Evolutionary conservation across 768 basidiomycete genomes (phyloP).

Genomic region (Leccinum aurantiacum): DNA sequence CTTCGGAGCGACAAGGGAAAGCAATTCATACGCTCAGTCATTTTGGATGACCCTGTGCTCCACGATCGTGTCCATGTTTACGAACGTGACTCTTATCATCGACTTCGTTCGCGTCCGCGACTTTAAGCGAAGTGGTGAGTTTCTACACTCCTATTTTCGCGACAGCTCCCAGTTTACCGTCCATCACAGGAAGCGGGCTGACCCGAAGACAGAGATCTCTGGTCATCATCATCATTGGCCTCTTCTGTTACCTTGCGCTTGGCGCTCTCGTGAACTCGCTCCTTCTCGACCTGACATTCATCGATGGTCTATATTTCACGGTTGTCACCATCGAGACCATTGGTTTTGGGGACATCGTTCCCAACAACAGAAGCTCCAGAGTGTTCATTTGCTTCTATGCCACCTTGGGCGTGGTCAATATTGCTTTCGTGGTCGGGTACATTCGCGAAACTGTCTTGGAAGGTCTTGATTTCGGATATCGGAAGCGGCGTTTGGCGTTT

Average conservation of each 20-base stretch:
- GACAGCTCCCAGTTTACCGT: background rate
- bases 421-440: conserved; percentile 63
- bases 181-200: conserved; percentile 63
- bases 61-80: conserved; percentile 61
- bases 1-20: conserved; percentile 65
- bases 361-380: conserved; percentile 49
- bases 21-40: conserved; percentile 66
- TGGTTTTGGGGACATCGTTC: conserved; percentile 76
- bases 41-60: conserved; percentile 82
- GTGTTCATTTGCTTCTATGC: conserved; percentile 61
- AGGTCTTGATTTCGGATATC: conserved; percentile 64
- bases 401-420: conserved; percentile 58
- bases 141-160: background rate
- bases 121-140: conserved; percentile 62
- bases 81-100: conserved; percentile 64
- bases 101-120: conserved; percentile 61
- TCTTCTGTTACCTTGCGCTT: conserved; percentile 71
- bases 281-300: conserved; percentile 54
- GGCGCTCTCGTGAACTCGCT: conserved; percentile 63
- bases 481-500: conserved; percentile 49
- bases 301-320: conserved; percentile 78
- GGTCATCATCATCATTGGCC: conserved; percentile 73
- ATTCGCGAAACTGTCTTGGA: conserved; percentile 74
- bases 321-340: conserved; percentile 72
- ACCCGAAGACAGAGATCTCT: conserved; percentile 78